Evolutionary conservation across 345 rosid genomes (phyloP), one percentile per base, ranked within the genome.

Genomic region (Noccaea caerulescens): DNA sequence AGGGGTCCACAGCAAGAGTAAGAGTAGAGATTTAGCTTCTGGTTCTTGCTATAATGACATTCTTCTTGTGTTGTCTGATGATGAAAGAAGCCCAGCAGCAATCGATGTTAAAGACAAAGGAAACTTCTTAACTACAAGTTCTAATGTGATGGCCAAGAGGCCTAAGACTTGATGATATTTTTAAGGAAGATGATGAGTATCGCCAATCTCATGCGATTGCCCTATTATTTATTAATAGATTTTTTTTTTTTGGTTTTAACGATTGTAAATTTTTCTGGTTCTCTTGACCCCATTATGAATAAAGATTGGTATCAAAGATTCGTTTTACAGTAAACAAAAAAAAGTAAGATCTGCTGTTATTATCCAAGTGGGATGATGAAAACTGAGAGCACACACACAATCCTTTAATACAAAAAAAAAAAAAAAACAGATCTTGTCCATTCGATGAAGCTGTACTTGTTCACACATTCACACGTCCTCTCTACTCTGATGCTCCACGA

Each of bases 401-500:
- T 18, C 10, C 45, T 50, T 58, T 58, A 18, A 23, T 13, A 73
- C 72, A 58, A 59, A 51, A 58, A 37, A 33, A 33, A 33, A 33
- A 33, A 33, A 33, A 33, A 27, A 56, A 56, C 42, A 6, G 61
- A 58, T 41, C 9, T 23, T 0, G 45, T 58, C 46, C 39, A 43
- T 52, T 60, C 50, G 44, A 34, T 47, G 56, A 73, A 66, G 53
- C 64, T 75, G 37, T 60, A 53, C n/a, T 37, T 44, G 45, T 16
- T 63, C 45, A 42, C 42, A 60, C 68, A 59, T 36, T 61, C 39
- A 75, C 64, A 61, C 79, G 4, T 63, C 53, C 8, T 69, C 75
- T 63, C 46, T 20, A 63, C 20, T 57, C n/a, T 76, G 73, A 75
- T 88, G 92, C 52, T 66, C 66, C 23, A 94, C 2, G 54, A 94